Evolutionary conservation across 176 grass and related monocot species (phyloP), one percentile per base, ranked within the genome.

Genomic region (Aegilops umbellulata): DNA sequence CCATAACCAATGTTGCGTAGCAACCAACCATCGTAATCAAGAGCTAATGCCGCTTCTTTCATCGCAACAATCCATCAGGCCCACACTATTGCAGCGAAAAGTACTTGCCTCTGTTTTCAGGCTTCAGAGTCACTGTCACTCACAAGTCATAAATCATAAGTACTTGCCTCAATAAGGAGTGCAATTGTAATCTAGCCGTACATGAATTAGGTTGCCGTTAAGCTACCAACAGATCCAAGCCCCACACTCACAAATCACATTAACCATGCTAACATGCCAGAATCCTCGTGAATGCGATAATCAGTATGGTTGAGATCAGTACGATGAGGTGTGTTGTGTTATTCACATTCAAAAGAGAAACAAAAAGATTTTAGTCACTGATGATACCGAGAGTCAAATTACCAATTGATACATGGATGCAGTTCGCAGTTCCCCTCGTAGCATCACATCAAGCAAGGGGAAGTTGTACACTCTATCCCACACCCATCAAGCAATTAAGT

Each of bases 1-100:
- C 20, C 7, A 47, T 57, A 49, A 86, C 4, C 26, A 31, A 60
- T 58, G 81, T 44, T 77, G 7, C 5, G 58, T 39, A 17, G 65
- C 65, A 66, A 32, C 69, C 62, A 84, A 67, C 69, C 68, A 80
- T 85, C 25, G 39, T 31, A 39, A 60, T 80, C 36, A 20, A 69
- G 3, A 73, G 83, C 57, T 9, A 90, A 65, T 86, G 80, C 4
- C 3, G 41, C 23, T 66, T 16, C 10, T n/a, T 71, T 80, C 5
- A 73, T 80, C 23, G 15, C 30, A 31, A 63, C 15, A 39, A 69
- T 29, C 22, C 23, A n/a, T 3, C 39, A 86, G 2, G 71, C 14
- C 47, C 8, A 53, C 38, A 23, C 6, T 74, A 30, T 74, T 70
- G 1, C 42, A 84, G 11, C 11, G 11, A 13, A 13, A 44, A 44